These are phyloP conservation scores for Phytophthora meadii DNA, from an alignment of 352 stramenopile species.

Conservation along the genomic window DNA sequence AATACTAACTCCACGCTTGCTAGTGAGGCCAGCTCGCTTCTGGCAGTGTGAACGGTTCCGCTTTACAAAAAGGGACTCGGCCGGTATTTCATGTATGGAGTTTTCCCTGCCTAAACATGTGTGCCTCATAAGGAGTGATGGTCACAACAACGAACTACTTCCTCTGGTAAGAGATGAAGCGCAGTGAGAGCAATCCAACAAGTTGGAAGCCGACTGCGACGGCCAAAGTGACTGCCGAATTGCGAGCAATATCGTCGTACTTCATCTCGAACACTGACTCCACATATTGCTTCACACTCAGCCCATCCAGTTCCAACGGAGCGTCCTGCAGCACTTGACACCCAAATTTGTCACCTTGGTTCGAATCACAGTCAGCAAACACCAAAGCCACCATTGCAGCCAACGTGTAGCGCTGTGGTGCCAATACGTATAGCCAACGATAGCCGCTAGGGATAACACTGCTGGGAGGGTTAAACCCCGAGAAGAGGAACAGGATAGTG, in stretches of 20 bases:
- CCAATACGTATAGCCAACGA: constrained; percentile 30
- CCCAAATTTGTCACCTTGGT: constrained; percentile 7
- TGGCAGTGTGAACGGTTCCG: constrained; percentile 2
- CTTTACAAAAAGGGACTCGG: too few relatives aligned
- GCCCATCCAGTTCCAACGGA: constrained; percentile 10
- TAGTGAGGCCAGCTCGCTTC: constrained; percentile 33
- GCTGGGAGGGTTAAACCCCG: constrained; percentile 44
- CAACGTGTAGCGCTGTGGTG: constrained; percentile 31
- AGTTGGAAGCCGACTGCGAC: constrained; percentile 34
- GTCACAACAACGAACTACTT: constrained; percentile 21
- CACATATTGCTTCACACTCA: constrained; percentile 40
- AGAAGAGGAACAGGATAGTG: constrained; percentile 48
- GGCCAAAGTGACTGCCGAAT: constrained; percentile 29
- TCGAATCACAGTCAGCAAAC: constrained; percentile 23
- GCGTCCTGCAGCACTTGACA: constrained; percentile 23
- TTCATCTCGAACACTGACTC: constrained; percentile 43
- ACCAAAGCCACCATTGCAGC: constrained; percentile 17
- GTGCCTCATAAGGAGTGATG: constrained; percentile 28
- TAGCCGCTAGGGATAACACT: constrained; percentile 30
- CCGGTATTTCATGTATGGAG: too few relatives aligned
- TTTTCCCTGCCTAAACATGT: too few relatives aligned
- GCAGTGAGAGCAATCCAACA: constrained; percentile 34
- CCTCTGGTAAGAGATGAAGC: constrained; percentile 42
- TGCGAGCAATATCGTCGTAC: constrained; percentile 29
- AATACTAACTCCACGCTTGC: neutral